Conservation (phyloP, 129 eudicot genomes). For the Mikania micrantha region DNA sequence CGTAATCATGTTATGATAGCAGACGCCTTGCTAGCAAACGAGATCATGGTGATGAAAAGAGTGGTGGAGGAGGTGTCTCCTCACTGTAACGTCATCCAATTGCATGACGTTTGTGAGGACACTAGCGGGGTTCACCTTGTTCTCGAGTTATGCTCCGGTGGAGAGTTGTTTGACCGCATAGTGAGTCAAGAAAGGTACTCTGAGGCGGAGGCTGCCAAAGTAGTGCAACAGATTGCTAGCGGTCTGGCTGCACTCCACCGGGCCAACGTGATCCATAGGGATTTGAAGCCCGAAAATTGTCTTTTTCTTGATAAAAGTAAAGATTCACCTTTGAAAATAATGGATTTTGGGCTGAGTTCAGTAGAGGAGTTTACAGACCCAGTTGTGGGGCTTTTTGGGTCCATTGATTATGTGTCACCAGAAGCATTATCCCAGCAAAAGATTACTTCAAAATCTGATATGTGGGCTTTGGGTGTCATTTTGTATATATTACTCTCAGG, state of each 20-base stretch:
- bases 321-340: constrained; percentile 59
- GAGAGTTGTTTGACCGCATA: constrained; percentile 76
- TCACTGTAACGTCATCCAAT: constrained; percentile 61
- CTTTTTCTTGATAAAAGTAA: constrained; percentile 49
- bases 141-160: constrained; percentile 70
- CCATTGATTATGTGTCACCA: constrained; percentile 84
- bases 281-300: constrained; percentile 83
- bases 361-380: constrained; percentile 82
- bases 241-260: constrained; percentile 63
- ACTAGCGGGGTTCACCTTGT: constrained; percentile 58
- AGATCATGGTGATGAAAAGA: constrained; percentile 67
- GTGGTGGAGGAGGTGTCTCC: constrained; percentile 81
- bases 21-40: constrained; percentile 68
- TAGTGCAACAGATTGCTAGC: constrained; percentile 55
- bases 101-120: constrained; percentile 74
- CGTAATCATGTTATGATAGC: constrained; percentile 47
- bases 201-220: constrained; percentile 74
- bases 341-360: constrained; percentile 84
- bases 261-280: constrained; percentile 63
- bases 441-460: constrained; percentile 58
- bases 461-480: constrained; percentile 84
- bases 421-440: constrained; percentile 60
- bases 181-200: constrained; percentile 60
- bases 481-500: constrained; percentile 81
- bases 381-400: constrained; percentile 81